Evolutionary conservation across 1,284 basidiomycete species (phyloP).

Genomic region (Meira nashicola): DNA sequence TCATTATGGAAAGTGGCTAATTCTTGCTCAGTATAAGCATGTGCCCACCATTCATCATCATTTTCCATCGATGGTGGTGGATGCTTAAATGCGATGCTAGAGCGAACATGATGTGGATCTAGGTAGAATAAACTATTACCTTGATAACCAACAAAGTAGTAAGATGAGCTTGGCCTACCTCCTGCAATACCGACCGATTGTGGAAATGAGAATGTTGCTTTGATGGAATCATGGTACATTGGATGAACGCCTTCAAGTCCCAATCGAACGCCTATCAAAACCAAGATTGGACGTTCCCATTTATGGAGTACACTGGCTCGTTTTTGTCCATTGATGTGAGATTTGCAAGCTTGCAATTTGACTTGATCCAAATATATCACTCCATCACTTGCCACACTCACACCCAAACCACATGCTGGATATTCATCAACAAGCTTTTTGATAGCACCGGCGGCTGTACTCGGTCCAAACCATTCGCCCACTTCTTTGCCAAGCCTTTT

Average conservation of each 20-base stretch:
- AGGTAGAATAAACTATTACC: conserved; percentile 71
- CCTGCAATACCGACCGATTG: conserved; percentile 95
- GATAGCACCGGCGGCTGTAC: conserved; percentile 90
- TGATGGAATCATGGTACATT: conserved; percentile 87
- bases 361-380: conserved; percentile 82
- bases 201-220: conserved; percentile 82
- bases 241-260: conserved; percentile 91
- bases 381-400: conserved; percentile 76
- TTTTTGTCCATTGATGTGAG: background rate
- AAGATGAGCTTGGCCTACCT: conserved; percentile 87
- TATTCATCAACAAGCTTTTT: conserved; percentile 70
- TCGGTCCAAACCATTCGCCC: conserved; percentile 96
- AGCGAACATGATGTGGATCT: conserved; percentile 85
- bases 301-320: background rate
- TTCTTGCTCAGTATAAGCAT: conserved; percentile 64
- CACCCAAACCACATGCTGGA: conserved; percentile 73
- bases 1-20: conserved; percentile 90
- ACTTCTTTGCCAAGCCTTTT: conserved; percentile 92
- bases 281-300: conserved; percentile 82
- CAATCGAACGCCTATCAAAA: conserved; percentile 78
- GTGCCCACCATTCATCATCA: conserved; percentile 59
- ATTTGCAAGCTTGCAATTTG: background rate
- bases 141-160: conserved; percentile 93
- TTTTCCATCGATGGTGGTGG: conserved; percentile 55
- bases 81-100: conserved; percentile 69